phyloP scores from a whole-genome alignment of 2,329 filamentous ascomycete species.

The Tympanopsis confertula region DNA sequence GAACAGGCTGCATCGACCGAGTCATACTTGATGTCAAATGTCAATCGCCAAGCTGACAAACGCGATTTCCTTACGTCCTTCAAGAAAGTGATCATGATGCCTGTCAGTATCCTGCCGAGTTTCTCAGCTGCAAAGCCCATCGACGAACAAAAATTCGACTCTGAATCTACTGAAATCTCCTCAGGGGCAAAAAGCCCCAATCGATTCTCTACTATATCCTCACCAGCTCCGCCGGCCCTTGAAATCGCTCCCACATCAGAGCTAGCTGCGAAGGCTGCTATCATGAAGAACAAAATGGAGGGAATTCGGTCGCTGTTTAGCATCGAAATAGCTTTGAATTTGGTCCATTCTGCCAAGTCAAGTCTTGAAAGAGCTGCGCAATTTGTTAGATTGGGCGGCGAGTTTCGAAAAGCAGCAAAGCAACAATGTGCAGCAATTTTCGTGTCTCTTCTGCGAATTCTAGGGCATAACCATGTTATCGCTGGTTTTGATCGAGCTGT shows the following conservation, averaged over 20 bases:
- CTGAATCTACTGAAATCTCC: conserved; percentile 14
- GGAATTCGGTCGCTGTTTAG: conserved; percentile 92
- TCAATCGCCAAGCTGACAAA: conserved; percentile 90
- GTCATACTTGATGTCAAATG: conserved; percentile 89
- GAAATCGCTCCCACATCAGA: conserved; percentile 60
- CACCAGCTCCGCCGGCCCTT: not conserved
- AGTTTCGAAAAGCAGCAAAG: conserved; percentile 69
- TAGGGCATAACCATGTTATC: conserved; percentile 80
- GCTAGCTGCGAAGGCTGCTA: conserved; percentile 88
- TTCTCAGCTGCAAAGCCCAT: conserved; percentile 39
- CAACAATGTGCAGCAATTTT: conserved; percentile 88
- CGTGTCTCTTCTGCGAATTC: conserved; percentile 67
- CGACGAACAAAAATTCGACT: conserved; percentile 35
- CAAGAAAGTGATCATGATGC: conserved; percentile 98
- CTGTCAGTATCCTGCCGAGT: conserved; percentile 76
- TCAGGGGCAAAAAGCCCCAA: conserved; percentile 8
- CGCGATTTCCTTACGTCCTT: conserved; percentile 93
- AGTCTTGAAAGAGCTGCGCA: conserved; percentile 76
- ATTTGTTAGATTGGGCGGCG: conserved; percentile 70
- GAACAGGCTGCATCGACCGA: conserved; percentile 86
- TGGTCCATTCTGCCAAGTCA: conserved; percentile 80
- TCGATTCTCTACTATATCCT: conserved; percentile 15
- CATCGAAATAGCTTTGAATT: conserved; percentile 81
- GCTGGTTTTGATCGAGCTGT: conserved; percentile 90
- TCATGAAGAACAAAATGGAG: conserved; percentile 89